Evolutionary conservation across 2,329 filamentous ascomycete genomes (phyloP), one percentile per base, ranked within the genome.

Genomic region (Rhinocladiella mackenziei): DNA sequence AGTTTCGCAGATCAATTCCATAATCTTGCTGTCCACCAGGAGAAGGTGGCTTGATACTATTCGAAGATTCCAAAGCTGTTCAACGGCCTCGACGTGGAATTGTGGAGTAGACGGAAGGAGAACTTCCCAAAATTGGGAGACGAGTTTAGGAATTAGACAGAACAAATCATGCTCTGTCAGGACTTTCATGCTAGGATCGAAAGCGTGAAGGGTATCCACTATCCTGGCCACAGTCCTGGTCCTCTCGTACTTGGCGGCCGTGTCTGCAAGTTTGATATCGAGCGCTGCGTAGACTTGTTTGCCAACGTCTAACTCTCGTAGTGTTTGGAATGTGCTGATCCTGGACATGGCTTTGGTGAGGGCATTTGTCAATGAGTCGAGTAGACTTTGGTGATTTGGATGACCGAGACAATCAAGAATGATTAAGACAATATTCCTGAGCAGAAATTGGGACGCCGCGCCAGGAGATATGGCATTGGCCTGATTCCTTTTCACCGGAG

Each of bases 21-120:
- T 38, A 18, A 56, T 48, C 11, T 46, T 56, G 41, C 55, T 87
- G 63, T 95, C 89, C 3, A 95, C 82, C 33, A 89, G 79, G 39
- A 84, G 81, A 55, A 82, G 81, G 1, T 75, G 69, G 28, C 75
- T 69, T 1, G 83, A 78, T 9, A 94, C 75, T 1, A 81, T 76
- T 17, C 97, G 89, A 39, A 98, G 69, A 54, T 88, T 81, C 86
- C 92, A 94, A 28, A 98, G 70, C 55, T 81, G 84, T 45, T 86
- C 81, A 6, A 94, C 86, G 13, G 89, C 83, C 67, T 98, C 94
- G 22, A 98, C 89, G 60, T 97, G 92, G 55, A 91, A 94, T 60
- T 95, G 95, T 0, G 89, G 89, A 51, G 83, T 82, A 9, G 81
- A 75, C n/a, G 86, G 83, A 0, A 88, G 86, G 28, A 98, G 68